Evolutionary conservation across 177 flowering plant genomes (phyloP).

Genomic region (Vitis hybrid): DNA sequence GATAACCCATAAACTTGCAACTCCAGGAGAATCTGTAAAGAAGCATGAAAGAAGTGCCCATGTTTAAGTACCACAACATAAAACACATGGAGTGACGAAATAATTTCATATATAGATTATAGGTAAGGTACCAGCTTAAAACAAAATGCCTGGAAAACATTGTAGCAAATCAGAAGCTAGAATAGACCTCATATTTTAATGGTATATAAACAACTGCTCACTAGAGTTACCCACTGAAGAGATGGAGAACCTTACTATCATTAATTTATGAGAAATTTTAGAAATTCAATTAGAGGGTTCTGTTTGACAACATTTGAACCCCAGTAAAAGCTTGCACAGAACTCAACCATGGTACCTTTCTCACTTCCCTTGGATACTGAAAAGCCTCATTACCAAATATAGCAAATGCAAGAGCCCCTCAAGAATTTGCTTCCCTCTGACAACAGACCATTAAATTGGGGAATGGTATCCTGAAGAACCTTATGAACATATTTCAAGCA

Average conservation of each 20-base stretch:
- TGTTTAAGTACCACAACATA: neutral
- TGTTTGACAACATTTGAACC: neutral
- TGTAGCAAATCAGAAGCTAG: neutral
- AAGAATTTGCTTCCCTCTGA: too few relatives aligned
- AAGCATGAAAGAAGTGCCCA: slow-evolving; percentile 5
- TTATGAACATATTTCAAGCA: too few relatives aligned
- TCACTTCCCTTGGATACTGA: too few relatives aligned
- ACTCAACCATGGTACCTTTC: too few relatives aligned
- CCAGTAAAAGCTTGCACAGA: neutral
- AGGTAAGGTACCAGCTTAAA: too few relatives aligned
- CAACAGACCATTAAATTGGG: too few relatives aligned
- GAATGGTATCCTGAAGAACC: too few relatives aligned
- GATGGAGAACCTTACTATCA: neutral
- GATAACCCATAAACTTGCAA: slow-evolving; percentile 91
- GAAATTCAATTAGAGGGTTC: neutral
- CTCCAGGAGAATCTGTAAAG: slow-evolving; percentile 64
- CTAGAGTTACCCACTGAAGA: neutral
- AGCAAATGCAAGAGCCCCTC: too few relatives aligned
- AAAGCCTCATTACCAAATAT: too few relatives aligned
- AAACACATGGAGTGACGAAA: neutral
- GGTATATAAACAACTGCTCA: neutral
- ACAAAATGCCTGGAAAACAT: neutral
- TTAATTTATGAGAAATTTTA: neutral
- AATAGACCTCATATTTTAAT: neutral
- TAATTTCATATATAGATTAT: too few relatives aligned